These are phyloP conservation scores for Pichia membranifaciens DNA, from an alignment of 805 yeast genomes.

Conservation along the genomic window DNA sequence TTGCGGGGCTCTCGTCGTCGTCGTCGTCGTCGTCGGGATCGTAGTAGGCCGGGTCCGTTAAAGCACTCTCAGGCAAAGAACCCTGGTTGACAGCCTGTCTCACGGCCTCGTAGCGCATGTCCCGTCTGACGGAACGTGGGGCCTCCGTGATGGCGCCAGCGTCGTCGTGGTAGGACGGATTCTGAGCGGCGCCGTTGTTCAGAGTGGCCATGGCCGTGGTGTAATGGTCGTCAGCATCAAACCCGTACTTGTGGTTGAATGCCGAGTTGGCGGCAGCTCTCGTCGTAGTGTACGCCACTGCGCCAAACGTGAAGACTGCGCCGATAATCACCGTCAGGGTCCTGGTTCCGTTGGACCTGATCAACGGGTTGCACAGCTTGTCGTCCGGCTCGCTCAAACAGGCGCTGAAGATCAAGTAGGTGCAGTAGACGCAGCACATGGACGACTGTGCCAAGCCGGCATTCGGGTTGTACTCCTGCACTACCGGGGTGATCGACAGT, in stretches of 20 bases:
- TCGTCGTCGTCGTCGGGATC: slow-evolving; percentile 33
- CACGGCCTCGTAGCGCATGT: slow-evolving; percentile 81
- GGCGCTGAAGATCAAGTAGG: slow-evolving; percentile 85
- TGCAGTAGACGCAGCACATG: slow-evolving; percentile 91
- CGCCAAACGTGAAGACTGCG: slow-evolving; percentile 87
- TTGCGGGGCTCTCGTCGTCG: slow-evolving; percentile 31
- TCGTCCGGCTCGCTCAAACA: slow-evolving; percentile 97
- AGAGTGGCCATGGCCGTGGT: slow-evolving; percentile 16
- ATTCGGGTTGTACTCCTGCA: slow-evolving; percentile 89
- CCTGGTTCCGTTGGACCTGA: slow-evolving; percentile 84
- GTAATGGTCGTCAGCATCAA: slow-evolving; percentile 7
- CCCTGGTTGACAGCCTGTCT: slow-evolving; percentile 96
- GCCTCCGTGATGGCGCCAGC: slow-evolving; percentile 44
- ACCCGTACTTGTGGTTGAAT: slow-evolving; percentile 35
- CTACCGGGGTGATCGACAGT: slow-evolving; percentile 70
- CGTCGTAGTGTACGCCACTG: slow-evolving; percentile 95
- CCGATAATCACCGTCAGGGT: slow-evolving; percentile 84
- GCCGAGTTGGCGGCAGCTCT: slow-evolving; percentile 87
- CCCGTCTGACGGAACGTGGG: slow-evolving; percentile 42
- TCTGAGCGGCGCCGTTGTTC: slow-evolving; percentile 16
- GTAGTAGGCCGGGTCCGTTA: slow-evolving; percentile 64
- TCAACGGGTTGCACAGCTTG: slow-evolving; percentile 81
- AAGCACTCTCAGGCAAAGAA: slow-evolving; percentile 86
- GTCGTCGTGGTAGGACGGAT: slow-evolving; percentile 18
- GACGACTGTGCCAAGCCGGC: slow-evolving; percentile 96